Evolutionary conservation across 129 eudicot genomes (phyloP), one percentile per base, ranked within the genome.

Genomic region (Flaveria robusta): DNA sequence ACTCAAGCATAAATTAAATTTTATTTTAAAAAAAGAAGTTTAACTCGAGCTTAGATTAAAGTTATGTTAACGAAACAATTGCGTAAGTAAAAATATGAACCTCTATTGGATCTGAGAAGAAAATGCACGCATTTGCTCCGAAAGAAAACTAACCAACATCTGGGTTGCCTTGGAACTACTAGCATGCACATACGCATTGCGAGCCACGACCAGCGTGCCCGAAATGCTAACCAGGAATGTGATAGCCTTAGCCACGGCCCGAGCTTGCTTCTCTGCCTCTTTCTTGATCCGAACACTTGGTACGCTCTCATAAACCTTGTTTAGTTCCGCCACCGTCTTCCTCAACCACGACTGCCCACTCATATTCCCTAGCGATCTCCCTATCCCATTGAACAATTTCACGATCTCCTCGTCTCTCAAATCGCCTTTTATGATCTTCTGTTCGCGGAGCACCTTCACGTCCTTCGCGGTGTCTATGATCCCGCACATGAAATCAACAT

Each of bases 401-500:
- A 80, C 88, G 16, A 88, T 86, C 58, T 82, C 82, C 5, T 72
- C 75, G 19, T 84, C 74, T 2, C 79, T 7, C 73, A 85, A 12
- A 3, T 75, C 81, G 10, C 85, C 80, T n/a, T 54, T 26, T 0
- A 88, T 72, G 26, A 88, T 81, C 26, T 59, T 66, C 8, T 67
- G 78, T 10, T 83, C 77, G 7, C 66, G 73, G 0, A 88, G 46
- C 43, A 81, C 9, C 69, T 23, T 78, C 51, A 72, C 94, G 31
- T 89, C 94, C 46, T 67, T 72, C 0, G 58, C 56, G 0, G 77
- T 79, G 24, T 86, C 90, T 1, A 89, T 80, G 9, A 89, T 82
- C 54, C 94, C 94, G 27, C 82, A 71, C 94, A 89, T 86, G 71
- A 89, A 62, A 55, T 86, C 87, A 0, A 85, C 83, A 19, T 86